Conservation (phyloP, 768 basidiomycete species). For the Cyclocybe cylindracea region DNA sequence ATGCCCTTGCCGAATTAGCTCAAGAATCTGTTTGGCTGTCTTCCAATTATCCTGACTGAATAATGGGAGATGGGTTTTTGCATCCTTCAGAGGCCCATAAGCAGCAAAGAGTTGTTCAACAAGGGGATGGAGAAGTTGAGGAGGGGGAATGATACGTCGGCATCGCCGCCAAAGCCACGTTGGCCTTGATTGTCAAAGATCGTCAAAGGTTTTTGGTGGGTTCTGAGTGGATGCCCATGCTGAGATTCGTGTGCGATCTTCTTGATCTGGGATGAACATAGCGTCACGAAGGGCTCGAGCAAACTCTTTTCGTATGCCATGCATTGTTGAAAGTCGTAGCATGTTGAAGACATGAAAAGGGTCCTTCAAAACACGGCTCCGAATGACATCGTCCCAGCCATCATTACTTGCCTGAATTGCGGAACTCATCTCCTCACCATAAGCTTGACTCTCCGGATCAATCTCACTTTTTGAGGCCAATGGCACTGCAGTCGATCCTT, state of each 20-base stretch:
- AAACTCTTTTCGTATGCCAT: slow-evolving; percentile 23
- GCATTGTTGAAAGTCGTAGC: slow-evolving; percentile 20
- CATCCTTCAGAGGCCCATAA: slow-evolving; percentile 36
- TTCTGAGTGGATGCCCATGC: slow-evolving; percentile 13
- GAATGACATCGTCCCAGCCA: not conserved
- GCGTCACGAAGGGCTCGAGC: slow-evolving; percentile 8
- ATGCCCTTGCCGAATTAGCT: too few relatives aligned
- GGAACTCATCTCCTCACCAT: not conserved
- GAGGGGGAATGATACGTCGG: slow-evolving; percentile 29
- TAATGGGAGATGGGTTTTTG: slow-evolving; percentile 23
- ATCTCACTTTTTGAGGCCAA: too few relatives aligned
- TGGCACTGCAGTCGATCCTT: too few relatives aligned
- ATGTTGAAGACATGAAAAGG: slow-evolving; percentile 29
- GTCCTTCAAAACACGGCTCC: slow-evolving; percentile 28
- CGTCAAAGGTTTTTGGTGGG: slow-evolving; percentile 11
- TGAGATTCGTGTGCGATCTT: slow-evolving; percentile 20
- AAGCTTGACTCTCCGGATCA: not conserved
- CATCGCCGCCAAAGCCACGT: slow-evolving; percentile 26
- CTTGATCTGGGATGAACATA: slow-evolving; percentile 12
- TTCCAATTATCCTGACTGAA: slow-evolving; percentile 32
- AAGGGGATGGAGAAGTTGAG: slow-evolving; percentile 25
- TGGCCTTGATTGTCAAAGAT: slow-evolving; percentile 5
- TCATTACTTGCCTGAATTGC: not conserved
- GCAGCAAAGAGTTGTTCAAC: slow-evolving; percentile 27
- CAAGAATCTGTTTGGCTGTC: too few relatives aligned